Evolutionary conservation across 306 rosid genomes (phyloP), one percentile per base, ranked within the genome.

Genomic region (Cyamopsis tetragonoloba): DNA sequence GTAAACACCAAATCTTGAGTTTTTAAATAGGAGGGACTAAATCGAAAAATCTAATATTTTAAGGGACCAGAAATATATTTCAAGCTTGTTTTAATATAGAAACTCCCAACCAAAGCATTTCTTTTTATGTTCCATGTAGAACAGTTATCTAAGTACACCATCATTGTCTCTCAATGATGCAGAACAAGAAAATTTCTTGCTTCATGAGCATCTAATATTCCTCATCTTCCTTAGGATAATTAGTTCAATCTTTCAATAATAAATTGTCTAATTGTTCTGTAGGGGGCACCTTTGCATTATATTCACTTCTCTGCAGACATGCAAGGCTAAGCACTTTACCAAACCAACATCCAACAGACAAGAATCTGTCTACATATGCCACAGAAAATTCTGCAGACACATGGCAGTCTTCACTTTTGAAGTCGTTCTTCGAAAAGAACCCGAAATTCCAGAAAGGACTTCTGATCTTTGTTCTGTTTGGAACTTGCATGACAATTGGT

Each of bases 241-340:
- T 31, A 59, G 50, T 67, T 72, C 42, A 77, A 54, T 49, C 28
- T 76, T 71, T 65, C 54, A n/a, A 14, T 35, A 67, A 42, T 72
- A 31, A 50, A 15, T 62, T 18, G 74, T 68, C 74, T 49, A 53
- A 14, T 76, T 59, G 63, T 77, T 70, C 30, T 77, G 84, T 86
- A 89, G 96, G 96, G 62, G 96, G 96, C 18, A 85, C 95, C 27
- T 89, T 89, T 80, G 91, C 96, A 23, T 76, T 89, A 49, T 89
- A 89, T 75, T 87, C 96, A 14, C 86, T 89, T 68, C 87, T 89
- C 51, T 89, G 95, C 62, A 77, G 95, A 41, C 89, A 83, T 15
- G 85, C 95, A 37, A 85, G 60, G 55, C 60, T 89, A 62, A 76
- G 91, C 77, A 75, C 78, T 73, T 81, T 89, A 20, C 93, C 93